These are phyloP conservation scores for Hypholoma sublateritium DNA, from an alignment of 768 basidiomycete genomes.

Conservation along the genomic window DNA sequence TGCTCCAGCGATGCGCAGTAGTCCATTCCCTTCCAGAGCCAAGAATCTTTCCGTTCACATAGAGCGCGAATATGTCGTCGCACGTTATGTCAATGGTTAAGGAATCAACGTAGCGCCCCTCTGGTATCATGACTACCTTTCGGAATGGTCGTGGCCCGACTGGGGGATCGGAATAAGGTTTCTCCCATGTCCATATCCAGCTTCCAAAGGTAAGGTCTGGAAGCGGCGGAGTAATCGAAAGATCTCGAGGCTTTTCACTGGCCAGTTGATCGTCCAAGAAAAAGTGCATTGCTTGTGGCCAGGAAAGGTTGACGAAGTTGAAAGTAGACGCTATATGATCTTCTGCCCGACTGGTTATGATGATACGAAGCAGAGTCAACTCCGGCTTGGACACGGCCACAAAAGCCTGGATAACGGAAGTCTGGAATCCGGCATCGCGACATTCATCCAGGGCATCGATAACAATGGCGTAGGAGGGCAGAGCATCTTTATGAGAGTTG, in stretches of 20 bases:
- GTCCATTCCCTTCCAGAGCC: slow-evolving; percentile 21
- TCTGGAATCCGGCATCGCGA: background rate
- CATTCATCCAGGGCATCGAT: background rate
- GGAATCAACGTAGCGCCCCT: slow-evolving; percentile 23
- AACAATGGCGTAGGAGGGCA: background rate
- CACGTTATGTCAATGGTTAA: slow-evolving; percentile 27
- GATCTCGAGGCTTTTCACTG: background rate
- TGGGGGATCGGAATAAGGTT: slow-evolving; percentile 14
- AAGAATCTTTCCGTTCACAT: slow-evolving; percentile 26
- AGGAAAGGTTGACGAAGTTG: background rate
- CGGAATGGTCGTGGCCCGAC: slow-evolving; percentile 26
- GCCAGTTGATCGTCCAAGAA: background rate
- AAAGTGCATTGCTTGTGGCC: background rate
- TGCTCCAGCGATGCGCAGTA: slow-evolving; percentile 25
- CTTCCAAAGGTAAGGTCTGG: slow-evolving; percentile 2
- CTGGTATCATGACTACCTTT: slow-evolving; percentile 19
- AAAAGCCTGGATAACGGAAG: background rate
- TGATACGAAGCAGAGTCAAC: background rate
- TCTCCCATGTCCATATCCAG: slow-evolving; percentile 31
- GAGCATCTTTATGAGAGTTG: background rate
- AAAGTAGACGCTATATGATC: background rate
- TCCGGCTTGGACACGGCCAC: background rate
- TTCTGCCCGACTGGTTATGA: background rate
- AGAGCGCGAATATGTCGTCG: slow-evolving; percentile 30
- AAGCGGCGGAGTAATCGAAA: slow-evolving; percentile 45